These are phyloP conservation scores for Polytrichum commune DNA, from an alignment of 225 moss, liverwort and hornwort species.

Conservation along the genomic window DNA sequence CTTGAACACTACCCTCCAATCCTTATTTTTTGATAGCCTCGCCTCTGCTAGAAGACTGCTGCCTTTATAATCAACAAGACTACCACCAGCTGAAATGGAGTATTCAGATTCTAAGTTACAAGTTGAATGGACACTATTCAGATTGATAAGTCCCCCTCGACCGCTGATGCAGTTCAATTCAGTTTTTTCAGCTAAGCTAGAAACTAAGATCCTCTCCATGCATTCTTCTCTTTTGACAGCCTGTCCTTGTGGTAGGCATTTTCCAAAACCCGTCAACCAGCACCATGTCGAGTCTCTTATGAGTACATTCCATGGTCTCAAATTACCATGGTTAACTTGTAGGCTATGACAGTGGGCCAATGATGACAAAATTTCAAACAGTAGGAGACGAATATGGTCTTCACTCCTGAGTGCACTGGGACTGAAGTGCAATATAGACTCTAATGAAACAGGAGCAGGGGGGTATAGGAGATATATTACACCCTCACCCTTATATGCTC, in stretches of 20 bases:
- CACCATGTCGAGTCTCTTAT: constrained; percentile 68
- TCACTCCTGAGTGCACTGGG: constrained; percentile 69
- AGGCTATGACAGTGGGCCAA: constrained; percentile 62
- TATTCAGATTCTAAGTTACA: constrained; percentile 9
- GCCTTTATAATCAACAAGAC: constrained; percentile 33
- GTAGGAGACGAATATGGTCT: constrained; percentile 57
- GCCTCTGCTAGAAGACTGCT: constrained; percentile 40
- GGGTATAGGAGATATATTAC: constrained; percentile 62
- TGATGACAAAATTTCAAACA: constrained; percentile 69
- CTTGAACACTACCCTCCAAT: constrained; percentile 66
- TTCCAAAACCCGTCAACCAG: constrained; percentile 60
- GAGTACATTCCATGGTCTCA: constrained; percentile 70
- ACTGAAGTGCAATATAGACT: constrained; percentile 69
- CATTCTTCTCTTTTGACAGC: constrained; percentile 5
- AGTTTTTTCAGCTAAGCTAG: background rate
- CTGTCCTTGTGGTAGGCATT: constrained; percentile 11
- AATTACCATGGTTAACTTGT: constrained; percentile 63
- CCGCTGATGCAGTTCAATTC: constrained; percentile 10
- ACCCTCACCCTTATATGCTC: constrained; percentile 56
- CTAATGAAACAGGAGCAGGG: constrained; percentile 47
- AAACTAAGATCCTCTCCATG: constrained; percentile 1
- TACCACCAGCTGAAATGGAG: constrained; percentile 11
- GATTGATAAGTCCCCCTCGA: constrained; percentile 9
- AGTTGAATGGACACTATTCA: background rate
- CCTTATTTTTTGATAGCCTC: constrained; percentile 34